Evolutionary conservation across 2,329 filamentous ascomycete genomes (phyloP).

Genomic region (Chrysoporthe puriensis): DNA sequence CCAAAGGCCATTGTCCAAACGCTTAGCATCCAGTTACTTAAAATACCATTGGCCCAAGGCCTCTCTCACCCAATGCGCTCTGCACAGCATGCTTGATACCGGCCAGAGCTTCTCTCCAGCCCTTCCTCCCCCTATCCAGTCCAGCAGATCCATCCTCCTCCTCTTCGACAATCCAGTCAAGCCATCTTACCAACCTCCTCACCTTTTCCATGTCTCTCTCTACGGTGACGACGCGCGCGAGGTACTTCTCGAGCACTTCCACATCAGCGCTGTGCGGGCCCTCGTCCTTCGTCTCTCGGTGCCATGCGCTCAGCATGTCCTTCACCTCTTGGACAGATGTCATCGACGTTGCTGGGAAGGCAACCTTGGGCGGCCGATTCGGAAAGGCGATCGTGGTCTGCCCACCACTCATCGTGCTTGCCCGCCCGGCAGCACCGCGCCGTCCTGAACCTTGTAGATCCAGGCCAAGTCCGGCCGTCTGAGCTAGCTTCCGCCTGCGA

Average conservation of each 20-base stretch:
- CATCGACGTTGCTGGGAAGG: constrained; percentile 49
- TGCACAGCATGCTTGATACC: constrained; percentile 57
- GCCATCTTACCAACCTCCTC: constrained; percentile 83
- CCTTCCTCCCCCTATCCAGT: constrained; percentile 40
- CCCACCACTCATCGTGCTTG: constrained; percentile 31
- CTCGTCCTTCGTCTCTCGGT: constrained; percentile 68
- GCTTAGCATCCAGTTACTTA: constrained; percentile 31
- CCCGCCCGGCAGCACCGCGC: constrained; percentile 29
- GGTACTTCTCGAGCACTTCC: constrained; percentile 71
- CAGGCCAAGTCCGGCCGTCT: constrained; percentile 50
- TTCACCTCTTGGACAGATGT: constrained; percentile 64
- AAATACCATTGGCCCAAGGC: constrained; percentile 59
- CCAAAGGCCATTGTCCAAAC: constrained; percentile 6
- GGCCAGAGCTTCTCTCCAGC: constrained; percentile 51
- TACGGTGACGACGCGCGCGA: constrained; percentile 71
- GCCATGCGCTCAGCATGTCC: constrained; percentile 76
- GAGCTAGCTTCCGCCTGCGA: constrained; percentile 62
- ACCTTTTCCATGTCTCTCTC: constrained; percentile 86
- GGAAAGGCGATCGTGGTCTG: constrained; percentile 53
- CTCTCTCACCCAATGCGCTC: constrained; percentile 57
- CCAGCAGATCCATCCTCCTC: constrained; percentile 42
- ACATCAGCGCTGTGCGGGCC: constrained; percentile 83
- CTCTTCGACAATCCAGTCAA: constrained; percentile 57
- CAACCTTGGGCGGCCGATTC: constrained; percentile 47
- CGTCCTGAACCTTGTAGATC: constrained; percentile 44